Evolutionary conservation across 1,139 yeast species (phyloP).

Genomic region (Suhomyces atakaporum): DNA sequence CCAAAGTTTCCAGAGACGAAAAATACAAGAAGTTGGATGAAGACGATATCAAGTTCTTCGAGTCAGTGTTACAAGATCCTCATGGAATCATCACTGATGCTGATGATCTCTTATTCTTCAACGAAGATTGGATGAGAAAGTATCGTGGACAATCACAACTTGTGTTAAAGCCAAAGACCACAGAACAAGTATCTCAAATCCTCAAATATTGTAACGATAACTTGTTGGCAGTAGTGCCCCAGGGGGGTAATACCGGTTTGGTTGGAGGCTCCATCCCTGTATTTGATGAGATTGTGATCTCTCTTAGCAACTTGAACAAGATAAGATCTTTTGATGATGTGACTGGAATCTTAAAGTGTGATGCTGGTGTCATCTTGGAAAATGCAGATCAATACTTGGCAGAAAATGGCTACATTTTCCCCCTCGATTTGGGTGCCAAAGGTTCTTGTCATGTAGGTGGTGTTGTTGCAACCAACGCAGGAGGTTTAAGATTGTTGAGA

Average conservation of each 20-base stretch:
- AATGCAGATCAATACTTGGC: conserved; percentile 78
- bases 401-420: conserved; percentile 86
- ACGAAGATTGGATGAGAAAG: conserved; percentile 97
- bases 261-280: conserved; percentile 96
- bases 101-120: conserved; percentile 70
- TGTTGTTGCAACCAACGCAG: conserved; percentile 94
- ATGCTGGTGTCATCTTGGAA: conserved; percentile 89
- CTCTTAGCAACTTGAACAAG: conserved; percentile 70
- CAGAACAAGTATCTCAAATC: conserved; percentile 76
- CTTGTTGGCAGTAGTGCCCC: conserved; percentile 87
- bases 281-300: conserved; percentile 84
- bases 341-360: conserved; percentile 84
- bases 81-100: conserved; percentile 50
- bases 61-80: conserved; percentile 54
- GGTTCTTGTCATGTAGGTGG: conserved; percentile 98
- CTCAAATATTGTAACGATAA: conserved; percentile 80
- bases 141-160: conserved; percentile 84
- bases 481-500: conserved; percentile 84
- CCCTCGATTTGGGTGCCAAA: conserved; percentile 93
- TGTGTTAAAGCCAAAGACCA: conserved; percentile 81
- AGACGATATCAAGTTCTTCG: conserved; percentile 64
- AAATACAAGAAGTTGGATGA: conserved; percentile 49
- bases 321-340: conserved; percentile 79
- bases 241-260: conserved; percentile 95
- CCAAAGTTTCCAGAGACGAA: conserved; percentile 49